Evolutionary conservation across 2,329 filamentous ascomycete genomes (phyloP), one percentile per base, ranked within the genome.

Genomic region (Talaromyces sp.): DNA sequence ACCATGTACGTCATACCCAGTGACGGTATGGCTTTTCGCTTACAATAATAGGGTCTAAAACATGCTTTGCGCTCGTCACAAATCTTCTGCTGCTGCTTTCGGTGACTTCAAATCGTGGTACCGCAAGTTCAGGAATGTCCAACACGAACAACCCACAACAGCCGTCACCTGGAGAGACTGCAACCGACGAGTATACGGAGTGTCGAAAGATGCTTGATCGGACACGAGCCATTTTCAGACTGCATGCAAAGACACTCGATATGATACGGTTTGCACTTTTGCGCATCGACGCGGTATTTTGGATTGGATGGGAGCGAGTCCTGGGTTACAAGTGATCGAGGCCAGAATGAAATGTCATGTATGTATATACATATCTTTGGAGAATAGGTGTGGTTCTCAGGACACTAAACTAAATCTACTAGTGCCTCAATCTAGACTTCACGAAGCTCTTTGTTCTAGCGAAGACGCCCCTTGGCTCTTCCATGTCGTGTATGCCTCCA

Each of bases 201-300:
- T 61, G 46, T 35, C 59, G 59, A 39, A 39, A 46, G 21, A 1
- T 37, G 5, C 50, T 61, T 33, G 59, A 61, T 35, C 48, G 59
- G 2, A 48, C 59, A 21, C 46, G 59, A n/a, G 40, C 59, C 18
- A 61, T 55, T 18, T 55, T 61, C 39, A 40, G 59, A 44, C 33
- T 61, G 33, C 59, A 61, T 44, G 59, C 59, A n/a, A 61, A 61
- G 12, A 33, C 59, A 6, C 59, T 61, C 2, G 59, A 61, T 44
- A 61, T 61, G 59, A 55, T 61, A 7, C 59, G 59, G 11, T 42
- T 61, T 28, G 59, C 59, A 4, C 59, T 61, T 28, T 46, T 61
- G 50, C 59, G 59, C 3, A 44, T 55, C 21, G 59, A 61, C 16
- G 59, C 59, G 25, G 28, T 61, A 2, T 61, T 61, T 25, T 61